Conservation (phyloP, 108 stramenopile genomes). For the Chaetoceros tenuissimus region DNA sequence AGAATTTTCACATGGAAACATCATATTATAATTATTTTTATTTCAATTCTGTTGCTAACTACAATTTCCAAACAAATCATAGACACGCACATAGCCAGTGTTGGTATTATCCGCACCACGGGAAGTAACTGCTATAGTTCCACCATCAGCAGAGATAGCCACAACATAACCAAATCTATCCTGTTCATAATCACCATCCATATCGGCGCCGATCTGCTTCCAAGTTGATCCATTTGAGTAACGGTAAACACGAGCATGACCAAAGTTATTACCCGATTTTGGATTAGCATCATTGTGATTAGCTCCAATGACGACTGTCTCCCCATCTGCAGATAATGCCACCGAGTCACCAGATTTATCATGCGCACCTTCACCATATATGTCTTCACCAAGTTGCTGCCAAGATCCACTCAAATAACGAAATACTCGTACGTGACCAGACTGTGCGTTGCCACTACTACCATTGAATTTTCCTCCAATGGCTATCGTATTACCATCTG, state of each 20-base stretch:
- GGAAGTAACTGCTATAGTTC: constrained; percentile 4
- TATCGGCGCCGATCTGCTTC: constrained; percentile 10
- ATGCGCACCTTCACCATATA: constrained; percentile 8
- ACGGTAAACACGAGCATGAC: constrained; percentile 9
- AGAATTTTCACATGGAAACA: no score
- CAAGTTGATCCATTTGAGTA: background rate
- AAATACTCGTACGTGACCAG: background rate
- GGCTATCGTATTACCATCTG: constrained; percentile 28
- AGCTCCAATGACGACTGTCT: constrained; percentile 21
- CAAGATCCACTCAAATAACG: constrained; percentile 4
- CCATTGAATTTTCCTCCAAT: constrained; percentile 21
- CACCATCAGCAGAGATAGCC: constrained; percentile 14
- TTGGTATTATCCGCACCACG: no score
- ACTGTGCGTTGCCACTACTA: background rate
- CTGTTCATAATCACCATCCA: constrained; percentile 1
- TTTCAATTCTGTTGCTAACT: no score
- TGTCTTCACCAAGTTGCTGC: constrained; percentile 17
- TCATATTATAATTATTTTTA: no score
- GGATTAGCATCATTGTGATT: constrained; percentile 3
- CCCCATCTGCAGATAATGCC: constrained; percentile 13
- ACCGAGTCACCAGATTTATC: constrained; percentile 11
- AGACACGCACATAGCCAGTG: no score
- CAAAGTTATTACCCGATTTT: background rate
- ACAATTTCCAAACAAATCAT: no score
- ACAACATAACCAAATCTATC: constrained; percentile 10